Conservation (phyloP, 306 rosid species). For the Cicer pinnatifidum region DNA sequence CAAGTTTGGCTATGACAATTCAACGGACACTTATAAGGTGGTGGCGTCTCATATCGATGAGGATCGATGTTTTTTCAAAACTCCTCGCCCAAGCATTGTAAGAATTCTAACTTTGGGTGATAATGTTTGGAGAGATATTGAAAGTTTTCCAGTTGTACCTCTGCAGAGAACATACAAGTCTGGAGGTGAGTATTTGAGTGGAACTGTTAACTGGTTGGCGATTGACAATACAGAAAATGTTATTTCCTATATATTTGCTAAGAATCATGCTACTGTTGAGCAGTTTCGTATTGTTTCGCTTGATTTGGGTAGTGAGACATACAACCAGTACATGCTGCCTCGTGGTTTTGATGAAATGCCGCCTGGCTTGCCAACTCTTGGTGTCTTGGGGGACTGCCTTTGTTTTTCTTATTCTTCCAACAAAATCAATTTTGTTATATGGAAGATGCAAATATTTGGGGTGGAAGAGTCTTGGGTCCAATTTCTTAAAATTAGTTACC, state of each 20-base stretch:
- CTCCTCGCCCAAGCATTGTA: background rate
- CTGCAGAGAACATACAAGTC: background rate
- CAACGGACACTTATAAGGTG: background rate
- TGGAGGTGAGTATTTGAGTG: background rate
- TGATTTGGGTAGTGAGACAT: background rate
- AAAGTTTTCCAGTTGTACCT: background rate
- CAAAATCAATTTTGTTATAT: background rate
- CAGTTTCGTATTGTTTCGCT: background rate
- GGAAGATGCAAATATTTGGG: background rate
- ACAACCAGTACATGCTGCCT: background rate
- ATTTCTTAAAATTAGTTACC: background rate
- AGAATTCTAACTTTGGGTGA: background rate
- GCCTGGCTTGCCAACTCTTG: background rate
- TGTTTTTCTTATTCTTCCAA: background rate
- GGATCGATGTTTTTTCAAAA: too few relatives aligned
- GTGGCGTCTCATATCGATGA: background rate
- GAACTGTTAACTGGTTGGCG: background rate
- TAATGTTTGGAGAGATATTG: background rate
- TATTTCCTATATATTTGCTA: too few relatives aligned
- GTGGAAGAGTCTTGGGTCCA: slow-evolving; percentile 1
- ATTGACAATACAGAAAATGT: too few relatives aligned
- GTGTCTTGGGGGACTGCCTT: background rate
- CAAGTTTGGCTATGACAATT: background rate
- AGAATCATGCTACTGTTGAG: background rate
- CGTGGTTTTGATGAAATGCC: background rate